These are phyloP conservation scores for Penicillium crystallinum DNA, from an alignment of 495 filamentous ascomycete genomes.

Conservation along the genomic window DNA sequence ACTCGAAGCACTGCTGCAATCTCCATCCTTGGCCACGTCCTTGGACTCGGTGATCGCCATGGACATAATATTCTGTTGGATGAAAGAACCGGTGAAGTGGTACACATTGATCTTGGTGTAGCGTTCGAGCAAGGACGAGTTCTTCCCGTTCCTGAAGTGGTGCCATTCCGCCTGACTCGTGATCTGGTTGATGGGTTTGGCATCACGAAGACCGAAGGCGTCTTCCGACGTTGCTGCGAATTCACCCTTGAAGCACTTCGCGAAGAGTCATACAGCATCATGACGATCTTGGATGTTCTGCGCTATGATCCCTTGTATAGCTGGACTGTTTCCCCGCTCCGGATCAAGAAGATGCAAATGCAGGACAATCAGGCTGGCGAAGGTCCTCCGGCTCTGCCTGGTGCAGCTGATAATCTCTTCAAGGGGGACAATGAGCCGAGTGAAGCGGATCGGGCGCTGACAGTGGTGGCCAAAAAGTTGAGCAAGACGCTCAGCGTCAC, in stretches of 20 bases:
- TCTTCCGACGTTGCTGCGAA: conserved; percentile 94
- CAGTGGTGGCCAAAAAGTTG: conserved; percentile 91
- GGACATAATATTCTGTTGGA: conserved; percentile 96
- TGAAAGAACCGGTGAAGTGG: conserved; percentile 81
- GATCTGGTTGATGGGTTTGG: conserved; percentile 98
- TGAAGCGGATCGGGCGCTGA: conserved; percentile 87
- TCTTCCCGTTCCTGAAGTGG: conserved; percentile 86
- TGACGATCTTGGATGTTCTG: conserved; percentile 93
- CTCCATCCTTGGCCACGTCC: conserved; percentile 87
- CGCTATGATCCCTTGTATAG: conserved; percentile 94
- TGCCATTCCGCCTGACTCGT: conserved; percentile 91
- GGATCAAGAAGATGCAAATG: conserved; percentile 69
- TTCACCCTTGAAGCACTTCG: conserved; percentile 92
- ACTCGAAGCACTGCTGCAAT: conserved; percentile 89
- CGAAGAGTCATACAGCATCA: conserved; percentile 89
- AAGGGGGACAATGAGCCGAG: conserved; percentile 72
- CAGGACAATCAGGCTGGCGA: conserved; percentile 50
- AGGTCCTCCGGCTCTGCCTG: conserved; percentile 31
- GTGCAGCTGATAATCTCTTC: conserved; percentile 36
- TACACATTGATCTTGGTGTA: conserved; percentile 95
- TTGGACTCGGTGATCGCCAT: conserved; percentile 94
- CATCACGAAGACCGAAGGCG: conserved; percentile 89
- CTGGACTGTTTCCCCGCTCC: conserved; percentile 89
- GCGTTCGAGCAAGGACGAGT: conserved; percentile 95
- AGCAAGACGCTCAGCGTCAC: conserved; percentile 87